Evolutionary conservation across 2,329 filamentous ascomycete genomes (phyloP).

Genomic region (Rutstroemia sydowiana): DNA sequence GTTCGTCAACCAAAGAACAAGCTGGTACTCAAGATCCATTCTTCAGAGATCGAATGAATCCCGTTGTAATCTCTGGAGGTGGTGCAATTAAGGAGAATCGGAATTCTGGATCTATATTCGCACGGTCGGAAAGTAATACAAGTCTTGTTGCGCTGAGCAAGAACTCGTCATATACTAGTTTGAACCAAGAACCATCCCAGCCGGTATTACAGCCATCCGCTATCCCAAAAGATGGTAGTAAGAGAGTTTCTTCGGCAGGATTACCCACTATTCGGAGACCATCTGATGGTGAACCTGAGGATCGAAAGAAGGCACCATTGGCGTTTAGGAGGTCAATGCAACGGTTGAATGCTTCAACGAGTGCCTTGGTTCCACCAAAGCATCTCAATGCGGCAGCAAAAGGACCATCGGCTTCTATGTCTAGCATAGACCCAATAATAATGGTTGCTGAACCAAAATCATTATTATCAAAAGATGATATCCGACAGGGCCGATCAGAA

Average conservation of each 20-base stretch:
- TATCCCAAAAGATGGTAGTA: constrained; percentile 34
- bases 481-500: constrained; percentile 27
- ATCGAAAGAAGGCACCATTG: constrained; percentile 44
- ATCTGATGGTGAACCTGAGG: constrained; percentile 51
- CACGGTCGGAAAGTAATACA: constrained; percentile 43
- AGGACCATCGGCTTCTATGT: constrained; percentile 42
- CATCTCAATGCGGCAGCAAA: constrained; percentile 41
- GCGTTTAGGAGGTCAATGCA: constrained; percentile 50
- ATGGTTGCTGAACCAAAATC: constrained; percentile 51
- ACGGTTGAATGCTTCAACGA: constrained; percentile 40
- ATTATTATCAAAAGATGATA: constrained; percentile 33
- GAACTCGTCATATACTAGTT: constrained; percentile 26
- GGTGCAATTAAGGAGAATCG: constrained; percentile 55
- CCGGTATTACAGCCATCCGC: constrained; percentile 48
- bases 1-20: constrained; percentile 42
- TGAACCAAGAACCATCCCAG: constrained; percentile 32
- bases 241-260: constrained; percentile 13
- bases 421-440: constrained; percentile 49
- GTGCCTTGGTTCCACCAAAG: constrained; percentile 42
- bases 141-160: constrained; percentile 39
- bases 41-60: constrained; percentile 54
- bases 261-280: constrained; percentile 26
- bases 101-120: constrained; percentile 45
- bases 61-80: constrained; percentile 55
- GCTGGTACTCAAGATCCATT: constrained; percentile 46